Evolutionary conservation across 305 asterid genomes (phyloP), one percentile per base, ranked within the genome.

Genomic region (Fraxinus sp.): DNA sequence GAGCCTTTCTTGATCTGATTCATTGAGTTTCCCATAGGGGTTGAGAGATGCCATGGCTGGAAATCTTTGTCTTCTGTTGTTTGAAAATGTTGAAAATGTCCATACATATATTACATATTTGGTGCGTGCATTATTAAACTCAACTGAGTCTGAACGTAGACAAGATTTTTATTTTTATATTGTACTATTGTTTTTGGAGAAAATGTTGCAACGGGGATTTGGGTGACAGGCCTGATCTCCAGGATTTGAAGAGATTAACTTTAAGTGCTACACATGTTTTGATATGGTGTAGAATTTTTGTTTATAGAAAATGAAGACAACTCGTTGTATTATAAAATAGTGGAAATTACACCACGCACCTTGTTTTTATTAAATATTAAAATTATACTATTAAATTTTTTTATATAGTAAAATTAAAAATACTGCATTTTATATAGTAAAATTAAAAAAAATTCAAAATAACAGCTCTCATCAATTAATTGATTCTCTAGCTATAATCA

Each of bases 1-100:
- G 26, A 86, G 84, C 80, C 80, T 77, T 46, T 86, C 90, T 52
- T 89, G 90, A 32, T 90, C 91, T 59, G 85, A 84, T 82, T 64
- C 92, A 16, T 49, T 32, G 36, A 85, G 77, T 77, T 83, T 80
- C 52, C 71, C 86, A 24, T 80, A 79, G 10, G 86, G 77, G 24
- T 83, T 79, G 22, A 75, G 36, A 49, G 70, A 7, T 75, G 84
- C 81, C 87, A 85, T 79, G 32, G 13, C 30, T 59, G 70, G 70
- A 59, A 20, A 59, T 64, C 35, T 64, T 9, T 22, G 6, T 64
- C 73, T 64, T 64, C n/a, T 24, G n/a, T 26, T 64, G 73, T 24
- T 64, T 24, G 35, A 22, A 64, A 26, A 64, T 64, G 73, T 35
- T 8, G 35, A 64, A 22, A 64, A 64, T 26, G 73, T 5, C 6